phyloP scores from a whole-genome alignment of 164 flowering plant genomes.

The Paratinospora sagittata region DNA sequence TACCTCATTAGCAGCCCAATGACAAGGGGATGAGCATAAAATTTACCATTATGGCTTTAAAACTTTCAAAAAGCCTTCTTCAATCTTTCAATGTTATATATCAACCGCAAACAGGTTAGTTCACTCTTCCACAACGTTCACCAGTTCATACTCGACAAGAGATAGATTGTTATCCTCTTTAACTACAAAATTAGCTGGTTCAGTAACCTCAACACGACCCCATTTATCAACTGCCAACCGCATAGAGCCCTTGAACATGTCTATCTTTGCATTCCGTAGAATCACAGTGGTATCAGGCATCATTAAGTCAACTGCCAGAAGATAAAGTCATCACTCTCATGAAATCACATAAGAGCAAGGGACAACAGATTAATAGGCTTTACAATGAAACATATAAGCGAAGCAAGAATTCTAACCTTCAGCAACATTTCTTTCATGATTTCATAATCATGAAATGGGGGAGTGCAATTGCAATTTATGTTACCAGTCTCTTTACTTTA shows the following conservation, averaged over 20 bases:
- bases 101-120: not conserved
- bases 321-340: not conserved
- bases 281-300: conserved; percentile 27
- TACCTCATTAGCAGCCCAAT: conserved; percentile 5
- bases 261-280: conserved; percentile 25
- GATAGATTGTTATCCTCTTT: conserved; percentile 46
- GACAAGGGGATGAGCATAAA: conserved; percentile 1
- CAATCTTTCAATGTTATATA: not conserved
- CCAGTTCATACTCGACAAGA: conserved; percentile 41
- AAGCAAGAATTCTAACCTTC: too few relatives aligned
- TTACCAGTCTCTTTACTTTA: too few relatives aligned
- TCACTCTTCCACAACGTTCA: conserved; percentile 32
- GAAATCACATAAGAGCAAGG: not conserved
- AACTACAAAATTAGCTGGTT: conserved; percentile 25
- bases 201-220: conserved; percentile 27
- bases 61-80: not conserved
- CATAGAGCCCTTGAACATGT: conserved; percentile 30
- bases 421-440: too few relatives aligned
- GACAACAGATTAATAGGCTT: too few relatives aligned
- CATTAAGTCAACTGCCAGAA: conserved; percentile 38
- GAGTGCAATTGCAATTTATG: too few relatives aligned
- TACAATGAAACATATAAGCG: too few relatives aligned
- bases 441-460: too few relatives aligned
- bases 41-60: not conserved
- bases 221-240: conserved; percentile 28